Evolutionary conservation across 2,329 filamentous ascomycete species (phyloP).

Genomic region (Fusarium sambucinum): DNA sequence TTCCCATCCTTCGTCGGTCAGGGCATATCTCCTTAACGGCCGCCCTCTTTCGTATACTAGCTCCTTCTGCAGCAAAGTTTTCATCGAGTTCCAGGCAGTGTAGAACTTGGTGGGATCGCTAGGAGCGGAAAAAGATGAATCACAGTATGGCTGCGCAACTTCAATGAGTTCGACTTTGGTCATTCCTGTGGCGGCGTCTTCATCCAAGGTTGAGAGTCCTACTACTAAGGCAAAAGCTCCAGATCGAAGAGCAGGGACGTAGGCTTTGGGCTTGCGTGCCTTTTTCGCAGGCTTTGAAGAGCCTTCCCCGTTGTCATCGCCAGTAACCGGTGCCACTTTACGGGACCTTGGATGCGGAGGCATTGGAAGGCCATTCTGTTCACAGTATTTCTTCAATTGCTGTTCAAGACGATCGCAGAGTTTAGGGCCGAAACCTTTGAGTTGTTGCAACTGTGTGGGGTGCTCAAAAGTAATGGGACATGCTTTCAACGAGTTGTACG

Average conservation of each 20-base stretch:
- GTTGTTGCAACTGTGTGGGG: conserved; percentile 76
- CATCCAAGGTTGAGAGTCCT: conserved; percentile 70
- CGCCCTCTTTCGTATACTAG: conserved; percentile 78
- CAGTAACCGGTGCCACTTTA: conserved; percentile 52
- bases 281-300: conserved; percentile 66
- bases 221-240: conserved; percentile 80
- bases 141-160: conserved; percentile 76
- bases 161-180: conserved; percentile 77
- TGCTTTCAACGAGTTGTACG: conserved; percentile 80
- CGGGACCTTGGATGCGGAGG: conserved; percentile 67
- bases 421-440: conserved; percentile 80
- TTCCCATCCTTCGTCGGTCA: conserved; percentile 85
- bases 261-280: conserved; percentile 70
- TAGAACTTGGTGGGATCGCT: conserved; percentile 76
- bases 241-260: conserved; percentile 78
- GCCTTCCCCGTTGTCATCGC: conserved; percentile 52
- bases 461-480: conserved; percentile 79
- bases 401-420: conserved; percentile 77
- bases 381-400: conserved; percentile 69
- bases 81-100: conserved; percentile 87
- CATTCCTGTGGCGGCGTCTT: conserved; percentile 66
- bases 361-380: conserved; percentile 75
- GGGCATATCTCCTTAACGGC: conserved; percentile 73
- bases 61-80: conserved; percentile 78
- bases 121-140: conserved; percentile 78